Base-by-base conservation (phyloP, 371 early-diverging fungal genomes). In the Saksenaea oblongispora region DNA sequence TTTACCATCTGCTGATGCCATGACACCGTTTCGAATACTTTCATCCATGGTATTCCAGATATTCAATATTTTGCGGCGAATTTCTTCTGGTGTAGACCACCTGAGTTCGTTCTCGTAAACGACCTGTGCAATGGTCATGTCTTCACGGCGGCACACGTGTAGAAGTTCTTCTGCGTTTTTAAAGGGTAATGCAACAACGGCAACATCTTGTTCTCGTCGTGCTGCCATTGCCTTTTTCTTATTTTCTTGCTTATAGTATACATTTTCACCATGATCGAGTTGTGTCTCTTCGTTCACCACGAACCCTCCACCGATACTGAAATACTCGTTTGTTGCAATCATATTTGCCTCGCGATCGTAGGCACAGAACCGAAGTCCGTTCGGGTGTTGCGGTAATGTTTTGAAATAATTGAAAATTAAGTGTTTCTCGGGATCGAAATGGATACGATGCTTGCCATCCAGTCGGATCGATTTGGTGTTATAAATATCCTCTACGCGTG, bases 41-140 rank as follows among this genome's bases (percentile, higher is more conserved):
- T 91, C 87, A 73, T 96, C 92, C 97, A 97, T 97, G 47, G 94
- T 93, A 54, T 89, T 82, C 97, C 97, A 97, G 61, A 97, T 92
- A n/a, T 83, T 78, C 60, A 91, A 72, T 1, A 91, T 82, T 65
- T 90, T 80, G 58, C 82, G 77, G 62, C 86, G 74, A 57, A 97
- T 91, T 51, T 93, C 93, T 28, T 88, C 88, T 34, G 92, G 87
- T 9, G 84, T 86, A 34, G 93, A 77, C 97, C 97, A 97, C 54
- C 89, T 88, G 11, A 96, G 85, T 70, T 97, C 97, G 71, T 97
- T 97, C 73, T 92, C 88, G 72, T 90, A 95, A 0, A 97, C 97
- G 0, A 96, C 95, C 69, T 97, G 93, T n/a, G 97, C 96, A 73
- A 97, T 97, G 14, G 93, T 89, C 87, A 94, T 84, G 60, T 91